phyloP scores from a whole-genome alignment of 2,329 filamentous ascomycete genomes.

The Fusarium sp. region DNA sequence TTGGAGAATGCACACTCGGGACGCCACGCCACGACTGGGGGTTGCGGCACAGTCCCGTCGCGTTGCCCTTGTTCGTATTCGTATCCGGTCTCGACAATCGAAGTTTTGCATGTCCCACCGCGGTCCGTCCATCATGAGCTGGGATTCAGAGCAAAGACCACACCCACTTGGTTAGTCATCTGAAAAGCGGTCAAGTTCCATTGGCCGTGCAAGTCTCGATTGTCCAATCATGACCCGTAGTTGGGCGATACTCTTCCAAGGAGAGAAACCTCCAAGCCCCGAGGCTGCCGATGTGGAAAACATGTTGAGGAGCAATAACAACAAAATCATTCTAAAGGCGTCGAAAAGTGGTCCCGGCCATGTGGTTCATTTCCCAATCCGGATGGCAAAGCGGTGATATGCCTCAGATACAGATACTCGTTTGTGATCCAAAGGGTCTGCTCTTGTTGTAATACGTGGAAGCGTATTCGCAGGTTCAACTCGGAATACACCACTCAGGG shows the following conservation, averaged over 20 bases:
- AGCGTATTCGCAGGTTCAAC: constrained; percentile 17
- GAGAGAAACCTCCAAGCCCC: not conserved
- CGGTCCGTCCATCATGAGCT: not conserved
- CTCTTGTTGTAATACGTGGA: not conserved
- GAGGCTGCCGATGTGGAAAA: not conserved
- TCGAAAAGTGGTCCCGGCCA: not conserved
- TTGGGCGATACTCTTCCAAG: not conserved
- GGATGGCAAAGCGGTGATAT: not conserved
- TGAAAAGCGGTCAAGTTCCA: constrained; percentile 36
- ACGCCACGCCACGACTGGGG: not conserved
- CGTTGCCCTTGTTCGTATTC: constrained; percentile 38
- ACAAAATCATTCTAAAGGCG: not conserved
- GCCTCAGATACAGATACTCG: not conserved
- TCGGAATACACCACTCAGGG: not conserved
- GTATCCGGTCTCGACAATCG: constrained; percentile 27
- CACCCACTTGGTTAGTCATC: constrained; percentile 25
- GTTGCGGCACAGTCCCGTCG: not conserved
- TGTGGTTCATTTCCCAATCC: not conserved
- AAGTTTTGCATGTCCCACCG: not conserved
- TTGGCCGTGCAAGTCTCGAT: constrained; percentile 14
- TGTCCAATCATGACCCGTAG: constrained; percentile 20
- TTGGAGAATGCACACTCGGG: not conserved
- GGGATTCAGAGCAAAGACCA: constrained; percentile 4
- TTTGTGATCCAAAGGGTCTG: not conserved
- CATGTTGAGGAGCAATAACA: not conserved